phyloP scores from a whole-genome alignment of 148 eudicot species.

The Camellia sinensis region DNA sequence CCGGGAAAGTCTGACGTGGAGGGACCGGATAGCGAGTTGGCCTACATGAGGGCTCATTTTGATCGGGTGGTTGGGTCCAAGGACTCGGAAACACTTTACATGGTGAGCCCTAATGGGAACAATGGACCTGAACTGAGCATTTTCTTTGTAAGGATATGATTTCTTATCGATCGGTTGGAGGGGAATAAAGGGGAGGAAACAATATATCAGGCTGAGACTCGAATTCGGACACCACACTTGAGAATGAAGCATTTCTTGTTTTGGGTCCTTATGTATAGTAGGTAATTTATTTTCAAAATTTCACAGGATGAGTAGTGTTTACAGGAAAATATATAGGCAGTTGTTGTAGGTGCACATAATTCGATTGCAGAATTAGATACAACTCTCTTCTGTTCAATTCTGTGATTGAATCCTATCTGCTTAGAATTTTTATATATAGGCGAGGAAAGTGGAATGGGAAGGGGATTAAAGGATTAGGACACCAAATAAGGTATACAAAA shows the following conservation, averaged over 20 bases:
- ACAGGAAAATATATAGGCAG: no score
- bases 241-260: no score
- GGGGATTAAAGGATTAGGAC: neutral
- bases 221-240: no score
- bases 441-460: neutral
- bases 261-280: neutral
- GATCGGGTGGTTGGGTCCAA: conserved; percentile 68
- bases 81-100: conserved; percentile 74
- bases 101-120: conserved; percentile 73
- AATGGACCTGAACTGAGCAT: conserved; percentile 71
- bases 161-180: no score
- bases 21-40: conserved; percentile 63
- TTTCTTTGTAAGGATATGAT: conserved; percentile 71
- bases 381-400: neutral
- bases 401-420: neutral
- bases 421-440: no score
- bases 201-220: no score
- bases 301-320: neutral
- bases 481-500: neutral
- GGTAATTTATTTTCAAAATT: neutral
- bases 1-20: conserved; percentile 49
- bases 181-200: no score
- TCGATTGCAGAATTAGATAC: no score
- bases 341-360: no score
- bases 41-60: conserved; percentile 69